These are phyloP conservation scores for Colletotrichum plurivorum DNA, from an alignment of 2,329 filamentous ascomycete species.

Conservation along the genomic window DNA sequence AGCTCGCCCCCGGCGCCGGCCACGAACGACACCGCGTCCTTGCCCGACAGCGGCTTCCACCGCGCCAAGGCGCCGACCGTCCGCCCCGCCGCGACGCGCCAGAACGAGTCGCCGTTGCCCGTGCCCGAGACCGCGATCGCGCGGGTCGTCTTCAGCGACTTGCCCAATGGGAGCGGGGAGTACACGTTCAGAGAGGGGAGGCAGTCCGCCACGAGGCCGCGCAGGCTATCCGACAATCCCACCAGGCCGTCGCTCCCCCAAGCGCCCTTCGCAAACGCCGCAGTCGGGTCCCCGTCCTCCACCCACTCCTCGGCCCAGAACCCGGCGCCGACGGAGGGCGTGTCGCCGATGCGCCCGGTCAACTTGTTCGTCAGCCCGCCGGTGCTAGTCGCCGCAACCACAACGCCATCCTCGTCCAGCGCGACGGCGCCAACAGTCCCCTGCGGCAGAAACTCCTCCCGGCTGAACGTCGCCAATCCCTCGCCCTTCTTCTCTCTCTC, in stretches of 20 bases:
- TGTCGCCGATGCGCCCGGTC: constrained; percentile 88
- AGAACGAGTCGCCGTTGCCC: constrained; percentile 90
- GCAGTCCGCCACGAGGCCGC: constrained; percentile 70
- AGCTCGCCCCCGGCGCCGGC: constrained; percentile 81
- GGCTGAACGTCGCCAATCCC: constrained; percentile 68
- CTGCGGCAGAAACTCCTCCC: constrained; percentile 79
- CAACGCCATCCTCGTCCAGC: constrained; percentile 79
- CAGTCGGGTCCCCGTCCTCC: constrained; percentile 58
- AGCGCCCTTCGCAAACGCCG: constrained; percentile 33
- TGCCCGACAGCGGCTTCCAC: constrained; percentile 68
- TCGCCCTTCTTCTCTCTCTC: constrained; percentile 61
- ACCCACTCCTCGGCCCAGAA: constrained; percentile 93
- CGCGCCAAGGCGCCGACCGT: constrained; percentile 81
- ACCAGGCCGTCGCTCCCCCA: constrained; percentile 13
- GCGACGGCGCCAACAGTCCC: constrained; percentile 89
- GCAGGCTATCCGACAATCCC: constrained; percentile 60
- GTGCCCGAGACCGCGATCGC: constrained; percentile 79
- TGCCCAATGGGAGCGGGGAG: constrained; percentile 45
- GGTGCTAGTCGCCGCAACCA: constrained; percentile 78
- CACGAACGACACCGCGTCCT: constrained; percentile 73
- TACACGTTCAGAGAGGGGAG: constrained; percentile 65
- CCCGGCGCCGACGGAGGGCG: constrained; percentile 84
- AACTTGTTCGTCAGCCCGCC: constrained; percentile 93
- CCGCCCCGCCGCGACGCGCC: constrained; percentile 78
- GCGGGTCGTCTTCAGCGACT: constrained; percentile 52